Conservation (phyloP, 176 grass and related monocot species). For the Rhynchospora tenuis region DNA sequence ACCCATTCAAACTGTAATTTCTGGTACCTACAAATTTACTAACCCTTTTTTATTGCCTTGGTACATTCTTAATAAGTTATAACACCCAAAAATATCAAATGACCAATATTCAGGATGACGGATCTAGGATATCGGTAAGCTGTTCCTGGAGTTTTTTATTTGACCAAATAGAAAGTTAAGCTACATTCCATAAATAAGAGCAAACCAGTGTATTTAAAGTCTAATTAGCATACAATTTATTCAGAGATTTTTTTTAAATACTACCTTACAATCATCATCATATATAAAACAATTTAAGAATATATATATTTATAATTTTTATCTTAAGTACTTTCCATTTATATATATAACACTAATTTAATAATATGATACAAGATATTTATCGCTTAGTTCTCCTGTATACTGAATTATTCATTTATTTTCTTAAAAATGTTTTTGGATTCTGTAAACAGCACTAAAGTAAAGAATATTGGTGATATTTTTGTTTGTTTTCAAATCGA, state of each 20-base stretch:
- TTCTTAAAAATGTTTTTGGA: background rate
- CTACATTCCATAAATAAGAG: background rate
- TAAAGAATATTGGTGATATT: too few species aligned
- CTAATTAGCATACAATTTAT: background rate
- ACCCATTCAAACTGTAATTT: background rate
- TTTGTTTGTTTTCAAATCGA: too few species aligned
- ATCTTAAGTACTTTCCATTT: too few species aligned
- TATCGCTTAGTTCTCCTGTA: background rate
- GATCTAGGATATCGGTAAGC: too few species aligned
- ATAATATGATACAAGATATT: too few species aligned
- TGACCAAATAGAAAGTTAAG: background rate
- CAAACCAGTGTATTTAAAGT: background rate
- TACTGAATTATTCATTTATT: background rate
- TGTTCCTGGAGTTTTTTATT: too few species aligned
- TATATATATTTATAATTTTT: too few species aligned
- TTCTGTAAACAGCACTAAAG: too few species aligned
- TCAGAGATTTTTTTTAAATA: background rate
- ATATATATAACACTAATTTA: too few species aligned
- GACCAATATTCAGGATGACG: background rate
- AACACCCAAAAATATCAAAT: background rate
- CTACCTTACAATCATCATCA: background rate
- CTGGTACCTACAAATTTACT: background rate
- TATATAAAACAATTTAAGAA: background rate
- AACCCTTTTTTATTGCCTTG: background rate
- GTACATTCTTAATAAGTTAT: background rate